These are phyloP conservation scores for Saccharomycopsis phalli DNA, from an alignment of 1,139 yeast species.

Conservation along the genomic window DNA sequence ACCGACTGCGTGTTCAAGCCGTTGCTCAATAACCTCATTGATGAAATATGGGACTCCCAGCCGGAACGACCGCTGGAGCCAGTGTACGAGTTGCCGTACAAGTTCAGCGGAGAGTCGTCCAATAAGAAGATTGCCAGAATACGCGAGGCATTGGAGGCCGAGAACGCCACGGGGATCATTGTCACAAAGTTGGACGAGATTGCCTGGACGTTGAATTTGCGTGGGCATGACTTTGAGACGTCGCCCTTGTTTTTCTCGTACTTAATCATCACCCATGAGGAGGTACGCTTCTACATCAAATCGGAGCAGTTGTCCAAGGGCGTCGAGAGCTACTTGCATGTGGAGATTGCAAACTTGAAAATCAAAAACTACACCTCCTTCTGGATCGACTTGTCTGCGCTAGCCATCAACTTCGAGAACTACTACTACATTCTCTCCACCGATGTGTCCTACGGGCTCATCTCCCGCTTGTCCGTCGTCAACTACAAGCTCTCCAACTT, in stretches of 20 bases:
- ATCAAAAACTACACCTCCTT: conserved; percentile 47
- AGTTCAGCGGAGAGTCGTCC: conserved; percentile 42
- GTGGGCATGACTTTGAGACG: conserved; percentile 64
- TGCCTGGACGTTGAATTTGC: conserved; percentile 84
- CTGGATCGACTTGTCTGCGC: conserved; percentile 42
- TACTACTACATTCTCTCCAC: conserved; percentile 50
- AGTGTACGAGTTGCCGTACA: conserved; percentile 37
- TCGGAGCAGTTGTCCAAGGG: conserved; percentile 33
- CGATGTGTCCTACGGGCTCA: conserved; percentile 75
- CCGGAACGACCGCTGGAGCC: conserved; percentile 41
- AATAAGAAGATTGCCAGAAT: conserved; percentile 31
- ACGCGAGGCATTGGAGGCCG: conserved; percentile 28
- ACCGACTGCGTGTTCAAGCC: conserved; percentile 27
- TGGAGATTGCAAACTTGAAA: conserved; percentile 28
- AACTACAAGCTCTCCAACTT: conserved; percentile 37
- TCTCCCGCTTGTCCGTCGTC: conserved; percentile 37
- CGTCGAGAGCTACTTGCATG: conserved; percentile 31
- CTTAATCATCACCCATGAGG: conserved; percentile 47
- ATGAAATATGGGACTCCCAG: conserved; percentile 59
- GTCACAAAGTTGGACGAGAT: conserved; percentile 80
- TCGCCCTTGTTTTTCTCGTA: conserved; percentile 90
- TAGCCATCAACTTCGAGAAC: conserved; percentile 28
- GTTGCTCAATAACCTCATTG: conserved; percentile 57
- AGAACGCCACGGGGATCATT: conserved; percentile 30
- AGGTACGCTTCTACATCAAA: conserved; percentile 35